Evolutionary conservation across 352 stramenopile genomes (phyloP).

Genomic region (Globisporangium megalacanthum): DNA sequence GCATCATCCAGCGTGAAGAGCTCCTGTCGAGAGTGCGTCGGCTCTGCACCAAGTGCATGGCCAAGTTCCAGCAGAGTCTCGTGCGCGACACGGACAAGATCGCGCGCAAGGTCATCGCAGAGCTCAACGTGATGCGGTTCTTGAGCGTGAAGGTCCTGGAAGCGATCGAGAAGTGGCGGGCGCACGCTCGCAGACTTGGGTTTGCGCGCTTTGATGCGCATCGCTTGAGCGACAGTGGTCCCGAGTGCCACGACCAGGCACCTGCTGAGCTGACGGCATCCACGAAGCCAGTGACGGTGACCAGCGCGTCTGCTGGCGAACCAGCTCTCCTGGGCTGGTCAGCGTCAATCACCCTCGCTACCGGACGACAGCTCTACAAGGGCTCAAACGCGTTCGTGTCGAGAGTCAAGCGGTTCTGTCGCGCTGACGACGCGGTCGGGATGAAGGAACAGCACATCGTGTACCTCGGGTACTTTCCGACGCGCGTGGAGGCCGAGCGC

Average conservation of each 20-base stretch:
- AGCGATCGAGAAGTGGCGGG: constrained; percentile 54
- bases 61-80: constrained; percentile 59
- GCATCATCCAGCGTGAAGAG: constrained; percentile 61
- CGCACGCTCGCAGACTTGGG: constrained; percentile 40
- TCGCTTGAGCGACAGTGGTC: background rate
- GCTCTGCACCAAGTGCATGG: constrained; percentile 53
- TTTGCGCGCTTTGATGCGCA: constrained; percentile 35
- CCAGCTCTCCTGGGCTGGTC: constrained; percentile 50
- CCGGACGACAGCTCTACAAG: constrained; percentile 59
- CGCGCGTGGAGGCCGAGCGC: constrained; percentile 56
- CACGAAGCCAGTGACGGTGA: too few species aligned
- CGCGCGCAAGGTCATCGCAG: constrained; percentile 30
- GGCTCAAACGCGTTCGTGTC: constrained; percentile 66
- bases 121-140: constrained; percentile 54
- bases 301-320: constrained; percentile 10
- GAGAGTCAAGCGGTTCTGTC: constrained; percentile 68
- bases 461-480: constrained; percentile 68
- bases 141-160: constrained; percentile 71
- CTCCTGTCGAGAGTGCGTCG: constrained; percentile 29
- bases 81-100: constrained; percentile 30
- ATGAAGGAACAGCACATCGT: constrained; percentile 55
- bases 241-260: background rate
- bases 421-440: constrained; percentile 42
- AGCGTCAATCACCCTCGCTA: constrained; percentile 59
- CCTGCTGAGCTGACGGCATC: too few species aligned